Conservation (phyloP, 192 early-diverging fungal species). For the Backusella morwellensis region DNA sequence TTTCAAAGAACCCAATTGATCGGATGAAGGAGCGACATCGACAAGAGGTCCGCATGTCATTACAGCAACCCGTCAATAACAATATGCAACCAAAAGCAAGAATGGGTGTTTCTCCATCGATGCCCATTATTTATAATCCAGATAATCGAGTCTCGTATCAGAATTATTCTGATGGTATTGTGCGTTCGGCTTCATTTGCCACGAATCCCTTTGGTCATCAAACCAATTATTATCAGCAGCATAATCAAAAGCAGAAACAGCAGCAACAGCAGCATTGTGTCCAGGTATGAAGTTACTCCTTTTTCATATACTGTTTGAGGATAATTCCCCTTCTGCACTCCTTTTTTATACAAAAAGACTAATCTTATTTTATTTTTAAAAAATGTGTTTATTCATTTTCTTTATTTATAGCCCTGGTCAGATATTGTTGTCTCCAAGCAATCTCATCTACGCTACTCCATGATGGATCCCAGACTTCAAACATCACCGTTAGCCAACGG, state of each 20-base stretch:
- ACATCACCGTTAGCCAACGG: background rate
- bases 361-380: background rate
- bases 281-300: background rate
- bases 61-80: background rate
- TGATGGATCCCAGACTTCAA: background rate
- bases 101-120: constrained; percentile 12
- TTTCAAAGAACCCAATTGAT: background rate
- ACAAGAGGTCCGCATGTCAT: constrained; percentile 3
- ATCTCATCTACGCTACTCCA: background rate
- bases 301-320: background rate
- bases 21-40: constrained; percentile 24
- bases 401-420: background rate
- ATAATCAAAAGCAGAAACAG: background rate
- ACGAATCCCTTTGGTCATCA: background rate
- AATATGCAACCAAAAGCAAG: background rate
- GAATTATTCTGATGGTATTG: background rate
- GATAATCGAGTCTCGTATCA: background rate
- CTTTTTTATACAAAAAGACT: background rate
- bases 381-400: background rate
- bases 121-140: constrained; percentile 13
- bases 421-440: background rate
- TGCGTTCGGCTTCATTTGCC: background rate
- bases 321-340: background rate
- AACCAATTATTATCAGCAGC: background rate
- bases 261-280: background rate